These are phyloP conservation scores for Termitomyces sp. DNA, from an alignment of 768 basidiomycete species.

Conservation along the genomic window DNA sequence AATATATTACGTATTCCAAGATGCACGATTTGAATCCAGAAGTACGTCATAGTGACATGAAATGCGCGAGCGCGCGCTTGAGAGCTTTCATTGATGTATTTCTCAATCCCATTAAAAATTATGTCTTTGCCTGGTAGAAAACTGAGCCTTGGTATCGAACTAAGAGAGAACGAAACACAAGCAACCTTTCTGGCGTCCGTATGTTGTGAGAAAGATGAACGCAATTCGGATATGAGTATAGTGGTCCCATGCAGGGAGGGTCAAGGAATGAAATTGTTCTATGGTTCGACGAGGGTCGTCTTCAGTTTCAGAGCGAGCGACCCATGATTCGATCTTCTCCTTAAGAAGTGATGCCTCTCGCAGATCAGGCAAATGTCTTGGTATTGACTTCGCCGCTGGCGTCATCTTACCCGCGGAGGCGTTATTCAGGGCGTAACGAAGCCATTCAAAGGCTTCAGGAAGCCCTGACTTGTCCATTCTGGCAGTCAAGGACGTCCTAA, in stretches of 20 bases:
- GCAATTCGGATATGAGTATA: constrained; percentile 41
- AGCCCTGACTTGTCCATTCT: no score
- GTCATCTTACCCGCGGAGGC: no score
- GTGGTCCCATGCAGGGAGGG: constrained; percentile 40
- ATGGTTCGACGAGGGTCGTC: constrained; percentile 19
- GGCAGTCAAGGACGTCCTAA: no score
- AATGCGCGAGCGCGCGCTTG: constrained; percentile 32
- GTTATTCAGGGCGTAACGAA: no score
- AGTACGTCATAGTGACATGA: constrained; percentile 44
- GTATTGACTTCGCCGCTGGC: no score
- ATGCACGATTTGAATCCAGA: constrained; percentile 46
- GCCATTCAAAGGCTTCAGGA: no score
- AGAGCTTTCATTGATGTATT: constrained; percentile 29
- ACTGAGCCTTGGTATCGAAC: neutral
- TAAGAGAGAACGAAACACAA: neutral
- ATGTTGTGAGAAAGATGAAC: constrained; percentile 28
- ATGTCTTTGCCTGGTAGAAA: constrained; percentile 15
- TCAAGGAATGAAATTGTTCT: constrained; percentile 24
- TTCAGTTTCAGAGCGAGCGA: no score
- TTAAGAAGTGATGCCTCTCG: no score
- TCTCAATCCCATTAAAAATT: neutral
- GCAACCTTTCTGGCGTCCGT: constrained; percentile 4
- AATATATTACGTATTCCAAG: constrained; percentile 36
- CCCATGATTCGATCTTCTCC: no score
- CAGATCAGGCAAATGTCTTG: no score